A percentile compares a stretch with the other conserved stretches of the same genome.
phyloP scores from a whole-genome alignment of 2,329 filamentous ascomycete species.

The Polytolypa hystricis region DNA sequence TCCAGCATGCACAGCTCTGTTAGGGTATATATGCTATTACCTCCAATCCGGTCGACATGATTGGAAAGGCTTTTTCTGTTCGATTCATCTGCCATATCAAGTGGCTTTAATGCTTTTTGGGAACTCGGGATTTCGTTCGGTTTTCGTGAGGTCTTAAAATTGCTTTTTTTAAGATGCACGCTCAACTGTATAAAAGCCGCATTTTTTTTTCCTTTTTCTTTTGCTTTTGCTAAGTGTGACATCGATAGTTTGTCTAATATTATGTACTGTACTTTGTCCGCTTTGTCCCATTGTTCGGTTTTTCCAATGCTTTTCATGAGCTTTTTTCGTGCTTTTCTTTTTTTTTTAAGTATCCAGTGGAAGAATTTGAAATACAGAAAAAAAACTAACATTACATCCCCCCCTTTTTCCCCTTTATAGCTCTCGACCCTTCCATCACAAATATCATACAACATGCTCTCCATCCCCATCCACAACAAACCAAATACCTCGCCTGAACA shows the following conservation, averaged over 20 bases:
- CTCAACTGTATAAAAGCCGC: not conserved
- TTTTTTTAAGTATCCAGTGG: slow-evolving; percentile 2
- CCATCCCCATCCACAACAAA: slow-evolving; percentile 32
- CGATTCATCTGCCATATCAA: too few relatives aligned
- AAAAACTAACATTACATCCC: too few relatives aligned
- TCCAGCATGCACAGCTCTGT: too few relatives aligned
- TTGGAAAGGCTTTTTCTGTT: too few relatives aligned
- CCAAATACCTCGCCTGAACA: slow-evolving; percentile 19
- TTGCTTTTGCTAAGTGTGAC: too few relatives aligned
- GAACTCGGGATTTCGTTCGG: slow-evolving; percentile 1
- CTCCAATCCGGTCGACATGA: too few relatives aligned
- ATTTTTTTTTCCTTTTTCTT: not conserved
- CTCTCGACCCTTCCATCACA: slow-evolving; percentile 46
- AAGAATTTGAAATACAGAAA: slow-evolving; percentile 5
- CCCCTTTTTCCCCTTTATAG: slow-evolving; percentile 24
- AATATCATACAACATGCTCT: slow-evolving; percentile 46
- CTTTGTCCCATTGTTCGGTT: not conserved
- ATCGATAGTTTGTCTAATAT: not conserved
- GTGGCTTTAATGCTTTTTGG: too few relatives aligned
- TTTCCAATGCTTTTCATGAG: not conserved
- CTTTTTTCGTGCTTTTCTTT: not conserved
- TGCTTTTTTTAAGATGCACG: too few relatives aligned
- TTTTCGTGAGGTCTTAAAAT: not conserved
- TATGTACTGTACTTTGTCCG: not conserved
- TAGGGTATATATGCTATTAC: too few relatives aligned